A percentile compares a stretch with the other conserved stretches of the same genome.
These are phyloP conservation scores for Penicillium brevicompactum DNA, from an alignment of 2,329 filamentous ascomycete genomes.

Conservation along the genomic window DNA sequence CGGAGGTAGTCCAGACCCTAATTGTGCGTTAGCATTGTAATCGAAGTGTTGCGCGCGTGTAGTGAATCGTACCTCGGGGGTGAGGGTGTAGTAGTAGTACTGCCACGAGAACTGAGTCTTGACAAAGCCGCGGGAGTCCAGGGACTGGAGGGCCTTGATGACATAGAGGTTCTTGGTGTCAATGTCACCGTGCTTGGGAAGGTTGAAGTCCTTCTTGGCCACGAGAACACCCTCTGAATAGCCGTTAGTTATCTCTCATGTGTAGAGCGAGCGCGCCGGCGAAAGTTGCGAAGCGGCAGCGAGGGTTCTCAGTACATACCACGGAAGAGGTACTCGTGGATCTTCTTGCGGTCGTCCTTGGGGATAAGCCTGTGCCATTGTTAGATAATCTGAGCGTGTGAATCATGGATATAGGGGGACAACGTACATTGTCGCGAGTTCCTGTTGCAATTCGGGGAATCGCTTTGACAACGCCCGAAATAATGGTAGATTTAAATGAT, in stretches of 20 bases:
- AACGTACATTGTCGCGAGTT: constrained; percentile 57
- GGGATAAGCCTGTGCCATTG: constrained; percentile 79
- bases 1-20: constrained; percentile 98
- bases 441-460: constrained; percentile 56
- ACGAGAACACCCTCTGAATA: constrained; percentile 76
- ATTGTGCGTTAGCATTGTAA: constrained; percentile 1
- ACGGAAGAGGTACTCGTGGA: constrained; percentile 99
- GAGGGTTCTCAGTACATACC: constrained; percentile 54
- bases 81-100: constrained; percentile 99
- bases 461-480: constrained; percentile 51
- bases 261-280: constrained; percentile 1
- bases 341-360: constrained; percentile 99
- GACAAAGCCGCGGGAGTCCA: constrained; percentile 96
- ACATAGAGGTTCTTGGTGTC: constrained; percentile 99
- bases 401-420: neutral
- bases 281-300: constrained; percentile 12
- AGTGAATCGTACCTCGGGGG: constrained; percentile 64
- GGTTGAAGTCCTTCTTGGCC: constrained; percentile 99
- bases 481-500: constrained; percentile 41
- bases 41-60: neutral
- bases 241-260: constrained; percentile 15
- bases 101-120: constrained; percentile 99
- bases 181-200: constrained; percentile 95
- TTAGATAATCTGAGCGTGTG: constrained; percentile 16
- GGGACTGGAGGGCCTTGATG: constrained; percentile 98